Evolutionary conservation across 768 basidiomycete genomes (phyloP), one percentile per base, ranked within the genome.

Genomic region (Naganishia vaughanmartiniae): DNA sequence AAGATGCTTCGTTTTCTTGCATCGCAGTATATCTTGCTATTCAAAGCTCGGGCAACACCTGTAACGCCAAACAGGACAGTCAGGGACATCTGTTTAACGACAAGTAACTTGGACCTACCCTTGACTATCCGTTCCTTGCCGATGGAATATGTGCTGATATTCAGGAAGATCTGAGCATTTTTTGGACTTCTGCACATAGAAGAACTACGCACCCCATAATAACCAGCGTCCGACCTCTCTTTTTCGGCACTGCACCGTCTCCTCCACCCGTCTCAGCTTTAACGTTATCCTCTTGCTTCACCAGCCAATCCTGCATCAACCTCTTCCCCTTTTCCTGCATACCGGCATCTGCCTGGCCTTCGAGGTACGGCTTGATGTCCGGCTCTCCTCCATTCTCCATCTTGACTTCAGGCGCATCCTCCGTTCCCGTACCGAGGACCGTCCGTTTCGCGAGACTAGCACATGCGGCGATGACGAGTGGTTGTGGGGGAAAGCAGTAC

Each of bases 41-140:
- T 82, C 17, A 99, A 81, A 0, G 91, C 89, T 70, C 87, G 85
- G 0, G 96, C 96, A 30, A 98, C 88, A 0, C 91, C 95, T 93
- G 48, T 26, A 0, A n/a, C 46, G 30, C 4, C n/a, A 28, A 63
- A 24, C n/a, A 17, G 5, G n/a, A 42, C 73, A 2, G 55, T 65
- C 14, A 42, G 33, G 68, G 65, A 33, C 24, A 58, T 7, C 53
- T n/a, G 34, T 55, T n/a, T 31, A 48, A 39, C 34, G 19, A 58
- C 12, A 34, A 54, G 63, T 14, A 9, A 39, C 12, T 2, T 2
- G 36, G n/a, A 63, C 75, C 36, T 69, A 91, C 92, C 93, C 86
- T 97, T 96, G 48, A 96, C 93, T 48, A 98, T 90, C 28, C 96
- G 88, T 80, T 99, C 96, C 80, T 99, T 99, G 48, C 96, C 96